These are phyloP conservation scores for Leishmania braziliensis DNA, from an alignment of 208 protist species.

Conservation along the genomic window DNA sequence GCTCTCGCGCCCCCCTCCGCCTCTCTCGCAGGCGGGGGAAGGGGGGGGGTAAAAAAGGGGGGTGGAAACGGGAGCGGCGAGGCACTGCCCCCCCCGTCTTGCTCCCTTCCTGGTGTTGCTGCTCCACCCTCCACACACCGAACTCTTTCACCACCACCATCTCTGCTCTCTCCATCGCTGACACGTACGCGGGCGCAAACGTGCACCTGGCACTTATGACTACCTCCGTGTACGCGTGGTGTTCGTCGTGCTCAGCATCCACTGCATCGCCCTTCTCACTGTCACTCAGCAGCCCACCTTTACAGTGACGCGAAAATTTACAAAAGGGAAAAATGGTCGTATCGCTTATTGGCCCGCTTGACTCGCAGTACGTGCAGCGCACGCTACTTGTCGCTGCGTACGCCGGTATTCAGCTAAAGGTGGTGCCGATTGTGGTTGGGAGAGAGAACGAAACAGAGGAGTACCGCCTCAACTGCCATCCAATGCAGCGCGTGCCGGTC, in stretches of 20 bases:
- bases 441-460: slow-evolving; percentile 60
- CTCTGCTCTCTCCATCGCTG: not conserved
- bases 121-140: not conserved
- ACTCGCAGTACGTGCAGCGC: slow-evolving; percentile 54
- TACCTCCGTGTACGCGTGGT: not conserved
- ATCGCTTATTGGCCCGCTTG: slow-evolving; percentile 60
- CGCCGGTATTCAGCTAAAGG: slow-evolving; percentile 63
- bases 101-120: not conserved
- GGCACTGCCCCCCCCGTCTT: not conserved
- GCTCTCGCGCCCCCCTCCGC: not conserved
- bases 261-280: not conserved
- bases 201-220: not conserved
- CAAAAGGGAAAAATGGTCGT: slow-evolving; percentile 42
- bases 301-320: too few species aligned
- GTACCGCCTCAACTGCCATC: slow-evolving; percentile 74
- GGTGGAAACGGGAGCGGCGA: not conserved
- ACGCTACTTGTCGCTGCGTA: slow-evolving; percentile 74
- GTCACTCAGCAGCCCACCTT: not conserved
- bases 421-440: slow-evolving; percentile 44
- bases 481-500: slow-evolving; percentile 61
- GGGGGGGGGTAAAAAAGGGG: not conserved
- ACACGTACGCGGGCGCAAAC: not conserved
- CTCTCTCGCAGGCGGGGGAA: not conserved
- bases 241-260: not conserved
- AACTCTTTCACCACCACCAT: not conserved